Evolutionary conservation across 805 yeast species (phyloP).

Genomic region (Wickerhamiella sorbophila): DNA sequence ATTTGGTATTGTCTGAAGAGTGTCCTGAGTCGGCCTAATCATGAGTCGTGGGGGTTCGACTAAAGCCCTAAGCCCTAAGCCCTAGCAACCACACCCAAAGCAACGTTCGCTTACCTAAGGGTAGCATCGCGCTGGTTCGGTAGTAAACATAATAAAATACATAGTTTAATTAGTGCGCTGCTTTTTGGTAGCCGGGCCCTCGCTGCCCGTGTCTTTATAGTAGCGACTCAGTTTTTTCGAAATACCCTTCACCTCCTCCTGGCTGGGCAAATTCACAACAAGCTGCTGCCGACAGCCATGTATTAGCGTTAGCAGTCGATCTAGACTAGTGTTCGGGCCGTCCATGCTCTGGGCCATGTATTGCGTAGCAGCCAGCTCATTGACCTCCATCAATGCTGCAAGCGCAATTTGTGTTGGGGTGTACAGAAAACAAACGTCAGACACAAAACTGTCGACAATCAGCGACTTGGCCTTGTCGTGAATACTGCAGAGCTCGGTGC

Average conservation of each 20-base stretch:
- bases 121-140: too few species aligned
- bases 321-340: constrained; percentile 16
- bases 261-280: constrained; percentile 12
- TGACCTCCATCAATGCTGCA: constrained; percentile 61
- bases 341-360: constrained; percentile 52
- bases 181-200: neutral
- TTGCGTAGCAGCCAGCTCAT: constrained; percentile 46
- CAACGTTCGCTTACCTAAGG: too few species aligned
- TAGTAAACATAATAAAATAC: too few species aligned
- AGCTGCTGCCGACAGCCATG: constrained; percentile 20
- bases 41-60: neutral
- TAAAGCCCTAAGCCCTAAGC: neutral
- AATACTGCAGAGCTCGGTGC: constrained; percentile 44
- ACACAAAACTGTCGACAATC: constrained; percentile 52
- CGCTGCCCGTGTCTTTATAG: constrained; percentile 1
- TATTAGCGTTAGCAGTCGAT: constrained; percentile 17
- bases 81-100: too few species aligned
- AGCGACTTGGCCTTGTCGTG: constrained; percentile 58
- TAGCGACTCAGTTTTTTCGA: constrained; percentile 24
- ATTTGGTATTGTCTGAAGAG: neutral
- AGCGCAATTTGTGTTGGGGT: constrained; percentile 95
- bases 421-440: constrained; percentile 62
- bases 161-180: too few species aligned
- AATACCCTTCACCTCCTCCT: constrained; percentile 24
- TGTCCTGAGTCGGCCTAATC: neutral